Evolutionary conservation across 768 basidiomycete genomes (phyloP), one percentile per base, ranked within the genome.

Genomic region (Polyporus arcularius): DNA sequence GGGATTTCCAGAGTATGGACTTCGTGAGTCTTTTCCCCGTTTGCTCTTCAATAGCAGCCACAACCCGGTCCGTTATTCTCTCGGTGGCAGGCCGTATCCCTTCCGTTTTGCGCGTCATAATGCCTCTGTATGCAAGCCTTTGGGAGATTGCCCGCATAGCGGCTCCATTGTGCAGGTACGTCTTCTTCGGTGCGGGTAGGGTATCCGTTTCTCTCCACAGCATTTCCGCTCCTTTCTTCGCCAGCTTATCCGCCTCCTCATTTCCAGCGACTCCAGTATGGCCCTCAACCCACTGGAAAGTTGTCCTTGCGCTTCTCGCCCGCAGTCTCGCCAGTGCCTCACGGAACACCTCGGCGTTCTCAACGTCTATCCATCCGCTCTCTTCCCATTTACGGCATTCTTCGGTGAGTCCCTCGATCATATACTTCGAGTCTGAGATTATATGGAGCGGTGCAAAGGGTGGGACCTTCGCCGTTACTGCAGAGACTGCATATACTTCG

Each of bases 351-450:
- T 46, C 18, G 2, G 18, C 26, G 26, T 65, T 65, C 16, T 12
- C 4, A 3, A 58, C 50, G 10, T 50, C 41, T 1, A 56, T 53
- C 60, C 52, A 61, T 9, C 56, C 59, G 2, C 14, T 31, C 28
- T 55, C 35, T 45, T 58, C 47, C 65, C 61, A 59, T 21, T 35
- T 31, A 26, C 21, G 21, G 21, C 21, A 26, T 26, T 26, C 21
- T 26, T 6, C 5, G 16, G 2, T 67, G 52, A 32, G 72, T 41
- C 31, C 58, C 61, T 0, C 41, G n/a, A 42, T n/a, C 11, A 42
- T n/a, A 69, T 74, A 0, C 74, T 30, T 0, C 56, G 68, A 7
- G 72, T 59, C 5, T 72, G 5, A 71, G 3, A 58, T 46, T 2
- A 73, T 69, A 1, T 49, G 11, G 1, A 74, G 49, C 1, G 45